Percentiles rank a stretch among this genome's conserved stretches.
These are phyloP conservation scores for Ormosia emarginata DNA, from an alignment of 306 rosid genomes.

Conservation along the genomic window DNA sequence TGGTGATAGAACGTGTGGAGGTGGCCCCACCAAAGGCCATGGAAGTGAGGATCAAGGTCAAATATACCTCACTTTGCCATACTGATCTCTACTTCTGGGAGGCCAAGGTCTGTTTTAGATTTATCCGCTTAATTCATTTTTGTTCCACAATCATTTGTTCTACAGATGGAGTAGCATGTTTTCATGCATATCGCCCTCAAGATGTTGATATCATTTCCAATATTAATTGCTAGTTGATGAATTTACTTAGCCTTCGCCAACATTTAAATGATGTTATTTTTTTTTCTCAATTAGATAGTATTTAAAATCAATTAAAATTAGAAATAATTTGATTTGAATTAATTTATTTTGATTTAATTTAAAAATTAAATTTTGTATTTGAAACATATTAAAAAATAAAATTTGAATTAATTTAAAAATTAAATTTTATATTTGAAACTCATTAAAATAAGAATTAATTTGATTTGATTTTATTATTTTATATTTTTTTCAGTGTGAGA, in stretches of 20 bases:
- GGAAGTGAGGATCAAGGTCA: slow-evolving; percentile 32
- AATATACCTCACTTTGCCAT: slow-evolving; percentile 38
- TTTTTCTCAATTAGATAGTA: background rate
- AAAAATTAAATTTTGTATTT: too few species aligned
- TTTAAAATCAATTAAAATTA: too few species aligned
- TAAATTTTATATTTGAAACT: too few species aligned
- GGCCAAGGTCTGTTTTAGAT: slow-evolving; percentile 30
- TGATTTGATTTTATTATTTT: too few species aligned
- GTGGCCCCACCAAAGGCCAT: slow-evolving; percentile 33
- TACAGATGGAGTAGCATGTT: background rate
- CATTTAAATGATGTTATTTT: background rate
- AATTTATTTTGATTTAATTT: too few species aligned
- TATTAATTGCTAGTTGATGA: background rate
- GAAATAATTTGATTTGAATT: too few species aligned
- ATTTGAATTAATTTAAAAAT: too few species aligned
- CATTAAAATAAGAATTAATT: too few species aligned
- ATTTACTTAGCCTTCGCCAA: background rate
- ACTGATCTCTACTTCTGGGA: slow-evolving; percentile 53
- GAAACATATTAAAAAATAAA: too few species aligned
- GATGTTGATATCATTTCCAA: background rate
- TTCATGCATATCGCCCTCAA: background rate
- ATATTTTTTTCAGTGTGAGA: too few species aligned
- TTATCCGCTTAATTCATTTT: background rate
- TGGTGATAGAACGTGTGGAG: slow-evolving; percentile 30
- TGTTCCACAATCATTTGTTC: background rate